Base-by-base conservation (phyloP, 441 rosid species). In the Melastoma candidum region DNA sequence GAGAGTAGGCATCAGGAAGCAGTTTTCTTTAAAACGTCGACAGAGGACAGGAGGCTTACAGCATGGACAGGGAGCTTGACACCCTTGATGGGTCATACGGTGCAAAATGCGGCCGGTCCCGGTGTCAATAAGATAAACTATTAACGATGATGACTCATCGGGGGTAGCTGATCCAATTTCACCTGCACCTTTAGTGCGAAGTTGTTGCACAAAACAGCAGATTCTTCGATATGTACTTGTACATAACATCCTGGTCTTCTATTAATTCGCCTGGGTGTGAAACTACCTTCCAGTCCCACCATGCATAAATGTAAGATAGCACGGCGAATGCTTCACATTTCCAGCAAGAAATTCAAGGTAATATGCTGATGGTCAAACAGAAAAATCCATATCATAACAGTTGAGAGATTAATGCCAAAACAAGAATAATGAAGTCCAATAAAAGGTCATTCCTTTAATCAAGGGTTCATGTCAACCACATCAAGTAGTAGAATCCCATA, bases 221-320 rank as follows among this genome's bases (percentile, higher is more conserved):
- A 77, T 87, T 94, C 56, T 70, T 87, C 7, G 99, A 94, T 67
- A 87, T 67, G 47, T 85, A 90, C 70, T 94, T 94, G 57, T 87
- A 94, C 84, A 90, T 77, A 58, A 84, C 83, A 64, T 90, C 97
- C 69, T 94, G 95, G 51, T 94, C 97, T 63, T 86, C 72, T 65
- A 80, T 67, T 48, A 72, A 81, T 82, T 94, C 66, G 97, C 97
- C 79, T 90, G 99, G 64, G 97, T 94, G 69, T 90, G 99, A 65
- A 65, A 17, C 92, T 49, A 82, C 97, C 99, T 94, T 66, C 36
- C 54, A 46, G 74, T 71, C 49, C 48, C 64, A 51, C 64, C 59
- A 47, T 11, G 43, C 32, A 57, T 58, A 52, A 17, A 3, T 17
- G 58, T 48, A 39, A 10, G 48, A 36, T 46, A 51, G 53, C 43